phyloP scores from a whole-genome alignment of 2,329 filamentous ascomycete genomes.

The Alternaria triticimaculans region DNA sequence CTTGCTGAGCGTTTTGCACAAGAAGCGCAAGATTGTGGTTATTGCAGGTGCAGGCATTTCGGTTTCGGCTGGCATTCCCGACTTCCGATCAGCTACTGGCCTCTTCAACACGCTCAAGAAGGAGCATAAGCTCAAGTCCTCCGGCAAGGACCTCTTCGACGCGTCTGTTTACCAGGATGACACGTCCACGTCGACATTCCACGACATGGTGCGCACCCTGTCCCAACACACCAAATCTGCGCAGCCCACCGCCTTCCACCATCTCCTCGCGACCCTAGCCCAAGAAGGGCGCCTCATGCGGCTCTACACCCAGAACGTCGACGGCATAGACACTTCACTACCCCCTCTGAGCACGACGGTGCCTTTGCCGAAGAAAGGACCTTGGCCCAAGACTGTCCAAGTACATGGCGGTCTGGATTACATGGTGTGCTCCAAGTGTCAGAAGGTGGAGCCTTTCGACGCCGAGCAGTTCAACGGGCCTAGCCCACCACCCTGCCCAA shows the following conservation, averaged over 20 bases:
- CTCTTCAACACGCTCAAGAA: slow-evolving; percentile 85
- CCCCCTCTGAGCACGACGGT: slow-evolving; percentile 79
- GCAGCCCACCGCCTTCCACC: slow-evolving; percentile 86
- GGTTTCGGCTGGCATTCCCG: slow-evolving; percentile 93
- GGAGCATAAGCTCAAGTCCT: slow-evolving; percentile 89
- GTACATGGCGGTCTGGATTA: slow-evolving; percentile 92
- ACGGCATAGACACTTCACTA: slow-evolving; percentile 88
- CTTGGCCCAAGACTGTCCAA: slow-evolving; percentile 93
- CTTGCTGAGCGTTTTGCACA: slow-evolving; percentile 76
- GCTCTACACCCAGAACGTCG: slow-evolving; percentile 95
- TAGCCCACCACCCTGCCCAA: slow-evolving; percentile 77
- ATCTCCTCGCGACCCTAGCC: slow-evolving; percentile 88
- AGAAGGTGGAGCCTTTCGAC: slow-evolving; percentile 76
- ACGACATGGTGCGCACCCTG: slow-evolving; percentile 92
- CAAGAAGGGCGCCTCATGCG: slow-evolving; percentile 86
- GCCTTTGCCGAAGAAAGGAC: slow-evolving; percentile 81
- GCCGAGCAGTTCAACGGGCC: slow-evolving; percentile 82
- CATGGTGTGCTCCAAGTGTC: slow-evolving; percentile 97
- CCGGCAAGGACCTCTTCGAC: slow-evolving; percentile 95
- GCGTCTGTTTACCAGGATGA: slow-evolving; percentile 97
- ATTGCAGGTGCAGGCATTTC: slow-evolving; percentile 97
- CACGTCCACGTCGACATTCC: slow-evolving; percentile 85
- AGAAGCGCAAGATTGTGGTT: slow-evolving; percentile 95
- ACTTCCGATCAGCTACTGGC: slow-evolving; percentile 91
- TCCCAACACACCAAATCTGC: slow-evolving; percentile 79